Base-by-base conservation (phyloP, 306 rosid species). In the Prunus campanulata region DNA sequence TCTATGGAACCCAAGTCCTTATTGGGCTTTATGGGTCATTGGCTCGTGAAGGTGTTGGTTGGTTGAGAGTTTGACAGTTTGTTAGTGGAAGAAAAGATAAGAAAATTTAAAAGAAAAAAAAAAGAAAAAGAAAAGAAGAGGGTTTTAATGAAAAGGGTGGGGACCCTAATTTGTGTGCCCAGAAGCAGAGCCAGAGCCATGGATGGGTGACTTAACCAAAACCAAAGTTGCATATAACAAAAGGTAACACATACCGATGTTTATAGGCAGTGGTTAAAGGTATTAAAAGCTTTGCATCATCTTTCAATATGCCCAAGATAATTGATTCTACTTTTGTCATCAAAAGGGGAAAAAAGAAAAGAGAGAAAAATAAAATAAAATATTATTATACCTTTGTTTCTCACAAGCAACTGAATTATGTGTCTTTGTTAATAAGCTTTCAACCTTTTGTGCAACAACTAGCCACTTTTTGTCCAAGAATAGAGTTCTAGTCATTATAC, bases 201-300 rank as follows among this genome's bases (percentile, higher is more conserved):
- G 24, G 85, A 78, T 77, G 84, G 85, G 78, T 86, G 89, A 83
- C 63, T 83, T 72, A 81, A 81, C 77, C 61, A 81, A 85, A 88
- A 88, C 85, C 86, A 88, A 88, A 85, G 86, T 76, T 55, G 70
- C 78, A 81, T 70, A 82, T 70, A 78, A 68, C 83, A 84, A 39
- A 84, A 86, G 90, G 82, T 78, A 86, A 83, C 92, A 84, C 92
- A 70, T 85, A 83, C 85, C 92, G 47, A 88, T 83, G 91, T 81
- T 74, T 68, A 2, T 68, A 72, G 74, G 78, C 75, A 74, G 76
- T 63, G 65, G 42, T 74, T 85, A 79, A 89, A 83, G 88, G 59
- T 74, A 83, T 81, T 81, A 83, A 82, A 88, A 86, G 92, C 88
- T 88, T 86, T 85, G 80, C 87, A 88, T 86, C 89, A 88, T 86